A percentile compares a stretch with the other conserved stretches of the same genome.
These are phyloP conservation scores for Sechiopsis laciniata DNA, from an alignment of 306 rosid species.

Conservation along the genomic window DNA sequence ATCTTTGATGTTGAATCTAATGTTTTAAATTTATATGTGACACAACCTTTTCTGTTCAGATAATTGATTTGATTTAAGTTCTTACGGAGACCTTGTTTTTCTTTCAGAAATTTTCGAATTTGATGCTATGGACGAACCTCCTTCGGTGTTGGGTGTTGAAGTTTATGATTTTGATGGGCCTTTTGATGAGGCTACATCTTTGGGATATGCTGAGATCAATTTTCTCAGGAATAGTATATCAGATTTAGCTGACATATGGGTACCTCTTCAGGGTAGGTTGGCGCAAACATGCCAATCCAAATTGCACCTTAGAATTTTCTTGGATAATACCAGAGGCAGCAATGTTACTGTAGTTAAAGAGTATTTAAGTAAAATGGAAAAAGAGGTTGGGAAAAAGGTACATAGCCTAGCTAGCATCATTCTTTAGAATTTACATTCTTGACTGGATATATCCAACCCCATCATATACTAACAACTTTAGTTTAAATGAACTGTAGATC, in stretches of 20 bases:
- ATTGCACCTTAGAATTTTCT: constrained; percentile 78
- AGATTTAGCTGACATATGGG: constrained; percentile 82
- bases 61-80: constrained; percentile 17
- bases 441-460: constrained; percentile 14
- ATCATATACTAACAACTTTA: constrained; percentile 16
- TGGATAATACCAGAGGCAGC: constrained; percentile 74
- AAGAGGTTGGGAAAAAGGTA: constrained; percentile 98
- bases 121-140: constrained; percentile 95
- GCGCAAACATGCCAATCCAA: constrained; percentile 74
- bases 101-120: constrained; percentile 87
- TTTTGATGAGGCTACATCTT: constrained; percentile 64
- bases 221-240: constrained; percentile 78
- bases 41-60: neutral
- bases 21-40: constrained; percentile 1
- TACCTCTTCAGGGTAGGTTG: constrained; percentile 84
- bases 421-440: constrained; percentile 11
- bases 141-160: constrained; percentile 75
- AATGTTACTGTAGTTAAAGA: constrained; percentile 60
- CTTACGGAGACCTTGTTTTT: constrained; percentile 22
- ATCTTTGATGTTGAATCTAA: neutral
- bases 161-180: constrained; percentile 94
- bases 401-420: constrained; percentile 21
- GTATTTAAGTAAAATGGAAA: constrained; percentile 89
- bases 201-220: constrained; percentile 73
- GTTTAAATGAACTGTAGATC: constrained; percentile 45